phyloP scores from a whole-genome alignment of 305 asterid genomes.

The Rubia balearica region DNA sequence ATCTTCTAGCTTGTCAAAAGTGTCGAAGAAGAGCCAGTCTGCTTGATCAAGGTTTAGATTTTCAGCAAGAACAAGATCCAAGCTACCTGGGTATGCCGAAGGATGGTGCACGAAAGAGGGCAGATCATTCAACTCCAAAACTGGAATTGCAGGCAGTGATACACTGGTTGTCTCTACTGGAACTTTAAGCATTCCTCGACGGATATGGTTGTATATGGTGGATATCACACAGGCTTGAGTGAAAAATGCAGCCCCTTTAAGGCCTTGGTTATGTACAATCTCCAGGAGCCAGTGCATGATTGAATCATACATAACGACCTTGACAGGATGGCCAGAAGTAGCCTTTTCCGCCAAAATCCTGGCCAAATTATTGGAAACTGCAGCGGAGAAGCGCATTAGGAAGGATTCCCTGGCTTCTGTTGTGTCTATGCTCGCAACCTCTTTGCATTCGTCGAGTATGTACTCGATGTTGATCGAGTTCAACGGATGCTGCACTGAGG shows the following conservation, averaged over 20 bases:
- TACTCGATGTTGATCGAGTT: constrained; percentile 13
- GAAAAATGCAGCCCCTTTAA: constrained; percentile 32
- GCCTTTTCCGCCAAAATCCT: constrained; percentile 17
- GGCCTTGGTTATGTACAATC: constrained; percentile 21
- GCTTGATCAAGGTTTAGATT: constrained; percentile 29
- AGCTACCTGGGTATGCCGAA: constrained; percentile 17
- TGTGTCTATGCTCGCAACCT: constrained; percentile 7
- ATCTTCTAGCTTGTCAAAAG: constrained; percentile 30
- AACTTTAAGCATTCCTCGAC: constrained; percentile 21
- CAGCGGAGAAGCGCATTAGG: constrained; percentile 3
- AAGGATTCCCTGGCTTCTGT: background rate
- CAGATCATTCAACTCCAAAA: constrained; percentile 24
- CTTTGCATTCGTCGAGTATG: constrained; percentile 6
- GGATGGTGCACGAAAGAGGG: constrained; percentile 24
- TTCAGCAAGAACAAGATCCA: constrained; percentile 18
- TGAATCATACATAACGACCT: constrained; percentile 26
- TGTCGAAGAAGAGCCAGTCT: constrained; percentile 36
- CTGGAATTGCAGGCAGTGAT: constrained; percentile 22
- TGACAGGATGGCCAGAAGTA: constrained; percentile 6
- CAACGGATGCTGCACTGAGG: background rate
- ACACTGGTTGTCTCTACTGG: constrained; percentile 14
- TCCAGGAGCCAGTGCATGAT: constrained; percentile 28
- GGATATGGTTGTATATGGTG: constrained; percentile 22
- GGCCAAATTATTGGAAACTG: constrained; percentile 11
- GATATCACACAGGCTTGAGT: constrained; percentile 23